These are phyloP conservation scores for Alternaria infectoria DNA, from an alignment of 2,329 filamentous ascomycete species.

Conservation along the genomic window DNA sequence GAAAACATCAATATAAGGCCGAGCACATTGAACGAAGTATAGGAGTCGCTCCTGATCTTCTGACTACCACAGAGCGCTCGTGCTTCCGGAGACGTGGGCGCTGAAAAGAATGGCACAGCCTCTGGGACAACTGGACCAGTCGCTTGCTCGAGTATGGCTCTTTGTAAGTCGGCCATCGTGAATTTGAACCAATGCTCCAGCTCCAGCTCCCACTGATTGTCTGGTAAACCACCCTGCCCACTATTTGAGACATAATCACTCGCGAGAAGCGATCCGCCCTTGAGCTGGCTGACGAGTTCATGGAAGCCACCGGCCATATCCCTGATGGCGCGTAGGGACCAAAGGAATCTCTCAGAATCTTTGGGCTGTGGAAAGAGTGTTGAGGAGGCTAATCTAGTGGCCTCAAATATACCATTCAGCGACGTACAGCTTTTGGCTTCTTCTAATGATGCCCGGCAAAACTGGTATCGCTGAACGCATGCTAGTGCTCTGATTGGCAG, in stretches of 20 bases:
- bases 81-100: conserved; percentile 4
- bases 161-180: conserved; percentile 39
- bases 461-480: neutral
- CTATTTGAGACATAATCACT: conserved; percentile 14
- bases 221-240: conserved; percentile 27
- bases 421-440: neutral
- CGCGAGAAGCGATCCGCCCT: conserved; percentile 13
- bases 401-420: conserved; percentile 20
- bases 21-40: conserved; percentile 30
- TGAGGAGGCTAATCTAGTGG: neutral
- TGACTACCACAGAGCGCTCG: conserved; percentile 24
- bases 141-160: conserved; percentile 16
- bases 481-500: neutral
- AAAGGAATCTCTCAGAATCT: conserved; percentile 3
- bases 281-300: neutral
- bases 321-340: conserved; percentile 3
- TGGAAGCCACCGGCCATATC: conserved; percentile 10
- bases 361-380: neutral
- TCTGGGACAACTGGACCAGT: conserved; percentile 11
- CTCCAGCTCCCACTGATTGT: conserved; percentile 48
- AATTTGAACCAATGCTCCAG: conserved; percentile 37
- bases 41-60: conserved; percentile 25
- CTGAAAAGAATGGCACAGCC: neutral
- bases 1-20: conserved; percentile 22
- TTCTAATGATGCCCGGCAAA: neutral